Conservation (phyloP, 164 flowering plant species). For the Aristolochia californica region DNA sequence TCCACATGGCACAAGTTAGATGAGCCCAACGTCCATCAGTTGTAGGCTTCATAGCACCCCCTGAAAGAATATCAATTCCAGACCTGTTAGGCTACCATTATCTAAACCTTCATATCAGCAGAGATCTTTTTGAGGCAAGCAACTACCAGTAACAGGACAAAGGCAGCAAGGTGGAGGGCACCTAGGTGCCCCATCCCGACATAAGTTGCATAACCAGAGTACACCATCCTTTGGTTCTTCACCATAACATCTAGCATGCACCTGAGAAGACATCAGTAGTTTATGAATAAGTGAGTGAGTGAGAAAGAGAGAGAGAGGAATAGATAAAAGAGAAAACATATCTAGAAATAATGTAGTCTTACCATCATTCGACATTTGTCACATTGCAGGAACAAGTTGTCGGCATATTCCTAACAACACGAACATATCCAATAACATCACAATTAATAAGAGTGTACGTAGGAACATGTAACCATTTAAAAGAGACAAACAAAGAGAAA, state of each 20-base stretch:
- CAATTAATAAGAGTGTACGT: no score
- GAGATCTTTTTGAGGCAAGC: not conserved
- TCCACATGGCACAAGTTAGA: conserved; percentile 99
- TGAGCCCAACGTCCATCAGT: conserved; percentile 99
- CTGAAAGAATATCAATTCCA: conserved; percentile 26
- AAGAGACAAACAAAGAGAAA: no score
- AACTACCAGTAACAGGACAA: conserved; percentile 79
- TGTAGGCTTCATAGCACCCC: conserved; percentile 98
- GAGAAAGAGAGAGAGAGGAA: no score
- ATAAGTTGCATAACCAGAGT: conserved; percentile 90
- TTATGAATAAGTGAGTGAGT: not conserved
- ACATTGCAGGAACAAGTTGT: conserved; percentile 92
- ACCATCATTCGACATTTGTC: conserved; percentile 99
- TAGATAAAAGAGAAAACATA: no score
- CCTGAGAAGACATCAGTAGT: conserved; percentile 35
- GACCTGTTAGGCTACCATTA: conserved; percentile 5
- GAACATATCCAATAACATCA: no score
- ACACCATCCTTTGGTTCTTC: conserved; percentile 77
- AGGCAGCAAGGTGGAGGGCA: conserved; percentile 80
- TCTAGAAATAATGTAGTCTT: no score
- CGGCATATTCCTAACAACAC: conserved; percentile 66
- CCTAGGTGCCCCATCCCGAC: conserved; percentile 72
- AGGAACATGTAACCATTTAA: no score
- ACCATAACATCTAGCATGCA: conserved; percentile 97
- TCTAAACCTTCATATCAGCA: not conserved